These are phyloP conservation scores for Candida morakotiae DNA, from an alignment of 805 yeast genomes.

Conservation along the genomic window DNA sequence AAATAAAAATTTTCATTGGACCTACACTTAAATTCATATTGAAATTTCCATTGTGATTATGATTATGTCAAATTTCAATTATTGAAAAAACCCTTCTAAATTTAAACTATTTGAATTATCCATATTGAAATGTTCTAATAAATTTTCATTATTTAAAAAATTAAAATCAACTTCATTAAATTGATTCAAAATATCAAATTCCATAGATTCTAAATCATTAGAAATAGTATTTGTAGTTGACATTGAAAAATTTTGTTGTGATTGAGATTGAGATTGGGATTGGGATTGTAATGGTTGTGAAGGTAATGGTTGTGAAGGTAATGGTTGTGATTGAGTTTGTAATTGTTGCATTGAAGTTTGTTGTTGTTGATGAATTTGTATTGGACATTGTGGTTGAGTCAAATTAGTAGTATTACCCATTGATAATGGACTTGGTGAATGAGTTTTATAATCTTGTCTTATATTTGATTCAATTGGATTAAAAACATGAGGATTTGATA, in stretches of 20 bases:
- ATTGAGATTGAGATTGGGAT: too few species aligned
- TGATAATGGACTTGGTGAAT: constrained; percentile 5
- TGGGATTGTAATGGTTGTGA: neutral
- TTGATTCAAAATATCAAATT: constrained; percentile 6
- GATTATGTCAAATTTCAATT: too few species aligned
- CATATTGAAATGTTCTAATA: constrained; percentile 4
- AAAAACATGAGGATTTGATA: constrained; percentile 1
- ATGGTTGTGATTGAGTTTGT: neutral
- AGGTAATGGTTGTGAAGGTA: neutral
- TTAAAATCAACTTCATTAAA: constrained; percentile 25
- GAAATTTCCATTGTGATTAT: too few species aligned
- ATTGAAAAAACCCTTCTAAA: constrained; percentile 20
- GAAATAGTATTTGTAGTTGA: neutral
- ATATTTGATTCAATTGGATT: constrained; percentile 4
- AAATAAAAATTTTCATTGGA: too few species aligned
- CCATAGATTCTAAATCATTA: constrained; percentile 2
- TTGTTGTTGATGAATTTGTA: neutral
- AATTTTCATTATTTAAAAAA: constrained; percentile 22
- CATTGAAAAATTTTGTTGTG: neutral
- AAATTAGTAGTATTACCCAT: neutral
- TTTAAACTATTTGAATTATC: neutral
- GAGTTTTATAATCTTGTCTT: constrained; percentile 2
- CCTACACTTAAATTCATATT: too few species aligned
- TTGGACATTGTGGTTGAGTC: neutral
- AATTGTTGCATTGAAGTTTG: neutral